Base-by-base conservation (phyloP, 2,329 filamentous ascomycete genomes). In the Pseudogymnoascus sp. region DNA sequence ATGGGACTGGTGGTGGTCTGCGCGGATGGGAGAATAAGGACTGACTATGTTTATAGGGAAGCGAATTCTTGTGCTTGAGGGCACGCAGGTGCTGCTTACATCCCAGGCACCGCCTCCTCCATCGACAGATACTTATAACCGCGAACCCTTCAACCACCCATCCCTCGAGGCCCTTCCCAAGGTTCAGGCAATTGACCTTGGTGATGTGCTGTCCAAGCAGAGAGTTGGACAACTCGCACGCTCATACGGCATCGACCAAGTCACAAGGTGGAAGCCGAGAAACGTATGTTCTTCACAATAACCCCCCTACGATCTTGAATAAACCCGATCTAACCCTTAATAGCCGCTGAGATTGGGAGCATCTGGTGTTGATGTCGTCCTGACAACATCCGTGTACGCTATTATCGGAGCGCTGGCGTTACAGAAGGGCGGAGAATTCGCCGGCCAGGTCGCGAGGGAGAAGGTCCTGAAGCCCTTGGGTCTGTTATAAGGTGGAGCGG, bases 381-480 rank as follows among this genome's bases (percentile, higher is more conserved):
- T 96, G 61, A 83, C 88, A 57, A 86, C 91, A 64, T 84, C 90
- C 3, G 69, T 99, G 61, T 90, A 91, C 72, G 90, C 92, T 50
- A 88, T 99, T 61, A 77, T 97, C 47, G 94, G 94, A 20, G 94
- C 94, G 9, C 75, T 99, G 60, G 87, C 91, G n/a, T 77, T 99
- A 70, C 91, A 97, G 74, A 86, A 89, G 67, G 94, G 94, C 53
- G 89, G 88, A 37, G 85, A 87, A 47, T 82, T 89, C 61, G 91
- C 93, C 62, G 87, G 86, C 65, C 81, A 83, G 72, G 75, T 95
- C 60, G 85, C 90, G 53, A 84, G 85, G 71, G 89, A 96, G 67
- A 85, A 86, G 50, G 60, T 73, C 11, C 60, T 73, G 62, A 71
- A 69, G 60, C 70, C 70, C 50, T 60, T 73, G 50, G 68, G 70